Evolutionary conservation across 2,329 filamentous ascomycete genomes (phyloP), one percentile per base, ranked within the genome.

Genomic region (Xylaria sp.): DNA sequence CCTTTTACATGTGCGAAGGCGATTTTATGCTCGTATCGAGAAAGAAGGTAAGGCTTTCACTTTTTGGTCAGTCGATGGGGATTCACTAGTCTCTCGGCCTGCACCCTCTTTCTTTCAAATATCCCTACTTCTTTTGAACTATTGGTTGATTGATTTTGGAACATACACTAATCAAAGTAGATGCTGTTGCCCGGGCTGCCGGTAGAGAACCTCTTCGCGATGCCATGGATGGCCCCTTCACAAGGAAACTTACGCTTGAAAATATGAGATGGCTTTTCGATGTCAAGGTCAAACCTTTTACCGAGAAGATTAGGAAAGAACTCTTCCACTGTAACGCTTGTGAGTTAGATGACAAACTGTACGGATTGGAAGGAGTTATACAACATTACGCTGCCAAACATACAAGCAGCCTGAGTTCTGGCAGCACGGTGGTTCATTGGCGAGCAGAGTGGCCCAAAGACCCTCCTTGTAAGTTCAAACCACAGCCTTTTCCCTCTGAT

Each of bases 201-300:
- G 81, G 84, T 35, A 78, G 75, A 65, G 66, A 79, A 58, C 79
- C 80, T 4, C 70, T 75, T 28, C 57, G 73, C 9, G 85, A 89
- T 64, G 81, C 83, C 7, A 77, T 79, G 1, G 78, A 83, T 64
- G 84, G 82, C 0, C 81, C 85, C 6, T 84, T 82, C 69, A 86
- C 55, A 19, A 51, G 56, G 19, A 59, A 57, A 35, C 63, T 63
- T 47, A 63, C 61, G 6, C 78, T 95, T 68, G 91, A 94, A 72
- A 92, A 94, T 71, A 93, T 95, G 91, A 94, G 91, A 75, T 94
- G 89, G 87, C 80, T 94, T 31, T 94, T 91, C 73, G 91, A 94
- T 71, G 86, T 85, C 68, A 93, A 92, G 74, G 83, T 95, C 72
- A 91, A 88, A 71, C 86, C 87, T 23, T 77, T 87, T 57, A 92